These are phyloP conservation scores for Gigaspora rosea DNA, from an alignment of 192 early-diverging fungal species.

Conservation along the genomic window DNA sequence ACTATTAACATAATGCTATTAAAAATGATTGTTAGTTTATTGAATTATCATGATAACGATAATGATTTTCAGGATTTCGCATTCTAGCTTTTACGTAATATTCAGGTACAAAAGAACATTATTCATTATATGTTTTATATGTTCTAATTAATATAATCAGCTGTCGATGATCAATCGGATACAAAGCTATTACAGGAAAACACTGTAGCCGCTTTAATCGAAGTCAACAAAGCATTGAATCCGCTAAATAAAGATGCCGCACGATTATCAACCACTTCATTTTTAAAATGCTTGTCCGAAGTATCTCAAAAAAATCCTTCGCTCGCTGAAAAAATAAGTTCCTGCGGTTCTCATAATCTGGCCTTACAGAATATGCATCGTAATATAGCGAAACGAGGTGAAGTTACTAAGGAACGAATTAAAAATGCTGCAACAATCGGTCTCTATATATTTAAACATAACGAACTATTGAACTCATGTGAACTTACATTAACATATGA, in stretches of 20 bases:
- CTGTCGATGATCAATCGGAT: conserved; percentile 4
- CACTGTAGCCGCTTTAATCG: conserved; percentile 22
- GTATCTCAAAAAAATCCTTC: background rate
- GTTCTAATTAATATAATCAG: too few species aligned
- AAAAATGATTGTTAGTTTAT: too few species aligned
- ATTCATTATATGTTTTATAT: too few species aligned
- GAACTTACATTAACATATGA: background rate
- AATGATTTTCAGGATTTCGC: too few species aligned
- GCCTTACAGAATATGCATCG: conserved; percentile 30
- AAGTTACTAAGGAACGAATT: conserved; percentile 32
- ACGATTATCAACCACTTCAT: background rate
- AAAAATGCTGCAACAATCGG: conserved; percentile 22
- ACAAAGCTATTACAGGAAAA: conserved; percentile 20
- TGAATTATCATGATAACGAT: too few species aligned
- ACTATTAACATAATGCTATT: too few species aligned
- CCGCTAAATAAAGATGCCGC: background rate
- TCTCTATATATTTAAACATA: conserved; percentile 23
- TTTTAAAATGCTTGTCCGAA: background rate
- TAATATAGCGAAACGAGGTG: conserved; percentile 22
- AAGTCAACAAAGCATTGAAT: conserved; percentile 27
- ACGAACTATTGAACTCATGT: background rate
- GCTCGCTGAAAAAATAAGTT: background rate
- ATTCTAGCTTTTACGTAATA: too few species aligned
- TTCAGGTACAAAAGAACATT: too few species aligned
- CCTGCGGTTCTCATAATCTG: background rate